A percentile compares a stretch with the other conserved stretches of the same genome.
These are phyloP conservation scores for Aspergillus sp. DNA, from an alignment of 2,329 filamentous ascomycete genomes.

Conservation along the genomic window DNA sequence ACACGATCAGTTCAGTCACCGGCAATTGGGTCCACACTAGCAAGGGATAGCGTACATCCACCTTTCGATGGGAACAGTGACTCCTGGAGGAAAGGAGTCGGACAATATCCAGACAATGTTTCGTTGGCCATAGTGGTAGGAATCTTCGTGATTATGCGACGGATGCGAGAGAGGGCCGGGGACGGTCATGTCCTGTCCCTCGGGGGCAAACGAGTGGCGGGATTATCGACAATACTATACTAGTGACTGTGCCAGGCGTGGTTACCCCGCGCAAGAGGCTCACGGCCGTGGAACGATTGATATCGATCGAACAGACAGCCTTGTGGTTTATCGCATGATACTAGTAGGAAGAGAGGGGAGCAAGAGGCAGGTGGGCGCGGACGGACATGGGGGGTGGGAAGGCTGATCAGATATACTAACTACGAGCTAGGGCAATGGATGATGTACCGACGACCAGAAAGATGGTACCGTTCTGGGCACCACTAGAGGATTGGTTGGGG, in stretches of 20 bases:
- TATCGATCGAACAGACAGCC: slow-evolving; percentile 8
- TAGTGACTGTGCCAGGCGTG: slow-evolving; percentile 3
- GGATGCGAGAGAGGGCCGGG: slow-evolving; percentile 13
- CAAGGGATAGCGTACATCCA: slow-evolving; percentile 61
- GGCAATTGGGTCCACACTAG: not conserved
- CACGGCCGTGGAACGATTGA: slow-evolving; percentile 21
- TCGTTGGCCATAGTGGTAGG: slow-evolving; percentile 25
- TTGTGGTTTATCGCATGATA: slow-evolving; percentile 10
- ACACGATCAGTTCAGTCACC: slow-evolving; percentile 27
- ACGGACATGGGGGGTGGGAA: slow-evolving; percentile 5
- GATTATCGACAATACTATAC: not conserved
- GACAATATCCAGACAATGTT: slow-evolving; percentile 56
- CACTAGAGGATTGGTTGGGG: slow-evolving; percentile 12
- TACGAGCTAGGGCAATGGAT: slow-evolving; percentile 10
- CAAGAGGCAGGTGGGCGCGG: slow-evolving; percentile 14
- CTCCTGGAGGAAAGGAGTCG: slow-evolving; percentile 68
- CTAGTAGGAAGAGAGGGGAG: slow-evolving; percentile 12
- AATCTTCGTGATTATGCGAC: slow-evolving; percentile 3
- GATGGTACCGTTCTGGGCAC: not conserved
- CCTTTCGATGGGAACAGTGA: slow-evolving; percentile 59
- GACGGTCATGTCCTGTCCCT: slow-evolving; percentile 18
- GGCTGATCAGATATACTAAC: slow-evolving; percentile 26
- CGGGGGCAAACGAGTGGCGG: not conserved
- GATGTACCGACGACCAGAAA: slow-evolving; percentile 2
- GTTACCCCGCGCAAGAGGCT: slow-evolving; percentile 24